Percentiles rank a stretch among this genome's conserved stretches.
Evolutionary conservation across 148 eudicot species (phyloP).

Genomic region (Oxyria digyna): DNA sequence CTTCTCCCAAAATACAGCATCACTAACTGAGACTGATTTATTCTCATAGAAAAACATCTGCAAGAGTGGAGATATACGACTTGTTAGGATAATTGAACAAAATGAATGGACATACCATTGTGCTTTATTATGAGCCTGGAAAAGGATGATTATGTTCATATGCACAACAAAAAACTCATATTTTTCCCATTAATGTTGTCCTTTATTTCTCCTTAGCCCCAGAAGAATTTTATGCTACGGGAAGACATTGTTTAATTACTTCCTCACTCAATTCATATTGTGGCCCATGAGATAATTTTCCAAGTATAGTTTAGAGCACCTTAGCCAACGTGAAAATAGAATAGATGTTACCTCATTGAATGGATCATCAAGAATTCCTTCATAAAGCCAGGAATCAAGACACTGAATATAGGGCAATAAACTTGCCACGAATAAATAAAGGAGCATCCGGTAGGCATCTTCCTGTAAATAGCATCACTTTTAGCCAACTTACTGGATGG

Average conservation of each 20-base stretch:
- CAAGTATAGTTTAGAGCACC: background rate
- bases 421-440: conserved; percentile 68
- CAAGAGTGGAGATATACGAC: conserved; percentile 9
- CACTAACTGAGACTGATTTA: conserved; percentile 50
- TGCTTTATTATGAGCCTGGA: background rate
- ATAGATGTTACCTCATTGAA: conserved; percentile 69
- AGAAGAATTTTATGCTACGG: background rate
- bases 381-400: conserved; percentile 91
- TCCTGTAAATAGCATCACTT: conserved; percentile 47
- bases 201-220: background rate
- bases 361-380: conserved; percentile 91
- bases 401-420: conserved; percentile 65
- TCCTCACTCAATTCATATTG: background rate
- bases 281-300: background rate
- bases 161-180: background rate
- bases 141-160: background rate
- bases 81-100: background rate
- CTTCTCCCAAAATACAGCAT: conserved; percentile 94
- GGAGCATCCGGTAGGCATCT: conserved; percentile 77
- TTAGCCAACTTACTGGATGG: conserved; percentile 7
- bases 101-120: background rate
- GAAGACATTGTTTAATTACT: background rate
- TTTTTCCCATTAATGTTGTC: background rate
- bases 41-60: conserved; percentile 92
- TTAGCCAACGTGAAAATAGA: background rate